Conservation (phyloP, 345 rosid genomes). For the Populus davidiana region DNA sequence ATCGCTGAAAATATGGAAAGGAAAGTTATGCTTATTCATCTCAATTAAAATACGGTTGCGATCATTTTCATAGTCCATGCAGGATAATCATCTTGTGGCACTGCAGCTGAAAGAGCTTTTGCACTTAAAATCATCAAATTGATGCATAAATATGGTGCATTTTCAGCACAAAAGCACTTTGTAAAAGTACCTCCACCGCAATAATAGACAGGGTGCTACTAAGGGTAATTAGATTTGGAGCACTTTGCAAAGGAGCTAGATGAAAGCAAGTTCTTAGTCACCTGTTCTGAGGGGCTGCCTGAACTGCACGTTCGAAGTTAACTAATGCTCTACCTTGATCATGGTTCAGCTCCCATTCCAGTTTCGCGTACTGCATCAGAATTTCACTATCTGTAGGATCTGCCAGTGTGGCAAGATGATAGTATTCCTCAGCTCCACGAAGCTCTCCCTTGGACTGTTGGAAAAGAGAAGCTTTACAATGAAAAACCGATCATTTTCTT, state of each 20-base stretch:
- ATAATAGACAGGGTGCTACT: neutral
- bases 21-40: neutral
- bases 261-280: constrained; percentile 5
- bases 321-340: constrained; percentile 52
- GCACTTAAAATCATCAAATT: neutral
- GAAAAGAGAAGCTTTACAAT: neutral
- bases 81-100: neutral
- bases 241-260: neutral
- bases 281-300: constrained; percentile 70
- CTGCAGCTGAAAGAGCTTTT: neutral
- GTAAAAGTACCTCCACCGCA: neutral
- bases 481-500: neutral
- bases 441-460: constrained; percentile 67
- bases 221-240: neutral
- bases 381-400: constrained; percentile 61
- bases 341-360: constrained; percentile 64
- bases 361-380: constrained; percentile 56
- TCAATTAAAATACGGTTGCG: neutral
- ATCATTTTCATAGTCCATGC: neutral
- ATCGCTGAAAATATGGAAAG: constrained; percentile 32
- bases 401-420: constrained; percentile 54
- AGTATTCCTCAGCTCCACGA: constrained; percentile 67
- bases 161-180: neutral
- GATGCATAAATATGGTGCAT: neutral
- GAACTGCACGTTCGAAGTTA: constrained; percentile 64